A percentile compares a stretch with the other conserved stretches of the same genome.
Evolutionary conservation across 176 grass and related monocot genomes (phyloP).

Genomic region (Carex cristatella): DNA sequence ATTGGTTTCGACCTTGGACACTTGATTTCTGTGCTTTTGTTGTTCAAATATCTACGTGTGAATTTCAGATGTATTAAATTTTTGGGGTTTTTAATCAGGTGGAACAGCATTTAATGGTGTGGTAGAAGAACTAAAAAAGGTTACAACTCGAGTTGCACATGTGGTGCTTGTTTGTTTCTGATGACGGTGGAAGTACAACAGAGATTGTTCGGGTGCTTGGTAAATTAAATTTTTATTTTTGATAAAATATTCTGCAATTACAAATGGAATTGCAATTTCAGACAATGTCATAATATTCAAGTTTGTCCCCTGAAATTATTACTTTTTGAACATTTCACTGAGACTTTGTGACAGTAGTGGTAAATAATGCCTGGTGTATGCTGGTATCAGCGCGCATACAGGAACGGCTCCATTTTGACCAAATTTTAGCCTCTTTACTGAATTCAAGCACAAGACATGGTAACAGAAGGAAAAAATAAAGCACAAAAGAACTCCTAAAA

Average conservation of each 20-base stretch:
- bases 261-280: background rate
- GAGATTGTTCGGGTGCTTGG: constrained; percentile 96
- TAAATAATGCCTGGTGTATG: background rate
- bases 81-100: constrained; percentile 26
- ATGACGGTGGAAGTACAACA: constrained; percentile 92
- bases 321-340: background rate
- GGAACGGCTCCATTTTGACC: background rate
- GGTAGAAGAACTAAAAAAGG: constrained; percentile 75
- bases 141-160: constrained; percentile 71
- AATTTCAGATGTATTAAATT: background rate
- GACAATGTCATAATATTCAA: background rate
- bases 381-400: background rate
- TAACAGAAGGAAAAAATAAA: background rate
- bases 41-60: background rate
- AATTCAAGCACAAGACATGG: background rate
- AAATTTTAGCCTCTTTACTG: background rate
- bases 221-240: constrained; percentile 15
- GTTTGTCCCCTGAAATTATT: background rate
- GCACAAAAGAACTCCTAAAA: background rate
- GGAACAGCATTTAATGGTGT: constrained; percentile 90
- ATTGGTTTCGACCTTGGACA: too few relatives aligned
- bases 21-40: too few relatives aligned
- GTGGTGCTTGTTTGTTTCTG: constrained; percentile 81
- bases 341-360: background rate
- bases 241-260: background rate